These are phyloP conservation scores for Cercophora scortea DNA, from an alignment of 495 filamentous ascomycete genomes.

Conservation along the genomic window DNA sequence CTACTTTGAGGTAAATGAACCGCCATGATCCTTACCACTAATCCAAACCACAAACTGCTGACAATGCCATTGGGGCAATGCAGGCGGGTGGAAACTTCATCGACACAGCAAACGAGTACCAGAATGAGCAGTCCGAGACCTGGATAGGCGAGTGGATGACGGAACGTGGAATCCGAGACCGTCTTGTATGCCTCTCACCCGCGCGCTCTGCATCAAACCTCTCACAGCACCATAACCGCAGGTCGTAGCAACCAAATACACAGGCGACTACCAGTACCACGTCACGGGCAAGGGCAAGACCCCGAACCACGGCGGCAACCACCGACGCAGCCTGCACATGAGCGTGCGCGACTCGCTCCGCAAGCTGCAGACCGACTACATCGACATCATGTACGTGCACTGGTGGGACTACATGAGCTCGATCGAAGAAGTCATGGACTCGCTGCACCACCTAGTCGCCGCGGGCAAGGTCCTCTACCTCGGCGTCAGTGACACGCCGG, in stretches of 20 bases:
- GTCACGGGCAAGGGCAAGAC: slow-evolving; percentile 38
- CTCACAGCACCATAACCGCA: too few relatives aligned
- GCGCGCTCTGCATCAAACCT: too few relatives aligned
- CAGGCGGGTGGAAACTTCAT: slow-evolving; percentile 54
- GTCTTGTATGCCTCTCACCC: slow-evolving; percentile 30
- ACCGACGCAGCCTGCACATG: slow-evolving; percentile 2
- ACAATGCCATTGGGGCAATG: neutral
- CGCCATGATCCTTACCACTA: neutral
- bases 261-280: slow-evolving; percentile 30
- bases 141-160: slow-evolving; percentile 58
- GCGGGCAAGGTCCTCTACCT: slow-evolving; percentile 57
- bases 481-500: slow-evolving; percentile 55
- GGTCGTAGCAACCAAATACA: slow-evolving; percentile 52
- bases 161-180: slow-evolving; percentile 41
- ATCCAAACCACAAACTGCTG: neutral
- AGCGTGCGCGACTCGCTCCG: slow-evolving; percentile 47
- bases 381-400: slow-evolving; percentile 59
- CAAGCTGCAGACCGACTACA: slow-evolving; percentile 57
- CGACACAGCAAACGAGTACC: slow-evolving; percentile 62
- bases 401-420: slow-evolving; percentile 55
- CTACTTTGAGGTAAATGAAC: slow-evolving; percentile 2
- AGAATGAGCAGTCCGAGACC: slow-evolving; percentile 51
- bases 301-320: slow-evolving; percentile 1
- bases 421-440: slow-evolving; percentile 55
- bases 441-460: slow-evolving; percentile 47